A percentile compares a stretch with the other conserved stretches of the same genome.
phyloP scores from a whole-genome alignment of 805 yeast genomes.

The Nakazawaea wyomingensis region DNA sequence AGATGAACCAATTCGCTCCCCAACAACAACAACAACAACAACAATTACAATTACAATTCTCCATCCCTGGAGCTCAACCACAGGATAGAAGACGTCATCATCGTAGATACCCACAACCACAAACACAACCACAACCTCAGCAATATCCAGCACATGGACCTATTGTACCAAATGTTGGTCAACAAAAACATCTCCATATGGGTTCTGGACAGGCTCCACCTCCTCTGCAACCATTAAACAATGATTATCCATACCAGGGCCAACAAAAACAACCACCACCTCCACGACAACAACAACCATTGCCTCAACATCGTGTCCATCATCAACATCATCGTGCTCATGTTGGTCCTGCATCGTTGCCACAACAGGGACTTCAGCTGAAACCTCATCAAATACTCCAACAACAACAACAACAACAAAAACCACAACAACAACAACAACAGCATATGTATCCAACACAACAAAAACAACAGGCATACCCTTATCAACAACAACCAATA shows the following conservation, averaged over 20 bases:
- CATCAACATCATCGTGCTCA: conserved; percentile 5
- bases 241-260: too few relatives aligned
- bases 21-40: conserved; percentile 13
- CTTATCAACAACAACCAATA: conserved; percentile 9
- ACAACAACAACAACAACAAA: conserved; percentile 13
- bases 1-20: not conserved
- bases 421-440: conserved; percentile 3
- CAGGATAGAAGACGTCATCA: conserved; percentile 8
- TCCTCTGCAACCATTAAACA: conserved; percentile 13
- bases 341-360: conserved; percentile 1
- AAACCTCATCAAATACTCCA: conserved; percentile 2
- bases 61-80: not conserved
- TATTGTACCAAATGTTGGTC: not conserved
- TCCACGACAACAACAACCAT: conserved; percentile 6
- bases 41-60: conserved; percentile 4
- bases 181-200: not conserved
- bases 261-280: conserved; percentile 7
- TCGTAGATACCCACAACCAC: conserved; percentile 12
- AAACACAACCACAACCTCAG: conserved; percentile 9
- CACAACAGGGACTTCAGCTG: conserved; percentile 2
- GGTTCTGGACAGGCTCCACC: conserved; percentile 1
- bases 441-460: too few relatives aligned
- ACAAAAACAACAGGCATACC: conserved; percentile 4
- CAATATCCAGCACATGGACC: not conserved
- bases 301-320: conserved; percentile 7